Evolutionary conservation across 2,329 filamentous ascomycete species (phyloP).

Genomic region (Cercospora zeina): DNA sequence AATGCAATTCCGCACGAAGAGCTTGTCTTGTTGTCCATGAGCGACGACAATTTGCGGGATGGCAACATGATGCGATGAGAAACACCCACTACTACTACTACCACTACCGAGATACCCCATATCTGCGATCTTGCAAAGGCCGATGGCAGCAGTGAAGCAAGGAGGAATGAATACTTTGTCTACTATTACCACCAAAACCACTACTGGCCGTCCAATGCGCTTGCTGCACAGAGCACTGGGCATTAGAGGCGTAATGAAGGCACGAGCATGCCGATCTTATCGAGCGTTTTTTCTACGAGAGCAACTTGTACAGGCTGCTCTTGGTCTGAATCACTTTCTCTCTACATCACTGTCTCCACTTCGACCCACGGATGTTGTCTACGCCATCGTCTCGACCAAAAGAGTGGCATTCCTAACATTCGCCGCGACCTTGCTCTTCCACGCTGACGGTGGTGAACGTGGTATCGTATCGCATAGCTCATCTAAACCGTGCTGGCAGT

Average conservation of each 20-base stretch:
- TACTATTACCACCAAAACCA: background rate
- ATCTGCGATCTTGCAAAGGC: slow-evolving; percentile 9
- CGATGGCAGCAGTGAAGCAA: background rate
- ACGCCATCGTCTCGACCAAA: background rate
- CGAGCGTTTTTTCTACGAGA: background rate
- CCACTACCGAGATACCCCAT: slow-evolving; percentile 16
- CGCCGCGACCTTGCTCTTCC: background rate
- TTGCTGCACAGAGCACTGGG: slow-evolving; percentile 13
- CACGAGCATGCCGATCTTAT: slow-evolving; percentile 11
- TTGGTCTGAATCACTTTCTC: background rate
- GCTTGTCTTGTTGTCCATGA: background rate
- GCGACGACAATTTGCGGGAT: background rate
- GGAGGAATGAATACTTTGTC: background rate
- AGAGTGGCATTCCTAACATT: background rate
- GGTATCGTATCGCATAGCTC: slow-evolving; percentile 1
- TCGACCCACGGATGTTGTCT: background rate
- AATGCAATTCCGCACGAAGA: background rate
- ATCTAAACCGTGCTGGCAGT: background rate
- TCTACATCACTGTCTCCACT: background rate
- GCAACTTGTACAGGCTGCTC: background rate
- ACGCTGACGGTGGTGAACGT: background rate
- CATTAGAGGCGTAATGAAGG: slow-evolving; percentile 12
- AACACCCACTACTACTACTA: background rate
- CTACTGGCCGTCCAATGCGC: background rate
- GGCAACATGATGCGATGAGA: slow-evolving; percentile 3